Evolutionary conservation across 2,329 filamentous ascomycete species (phyloP), one percentile per base, ranked within the genome.

Genomic region (Herpotrichia juniperi): DNA sequence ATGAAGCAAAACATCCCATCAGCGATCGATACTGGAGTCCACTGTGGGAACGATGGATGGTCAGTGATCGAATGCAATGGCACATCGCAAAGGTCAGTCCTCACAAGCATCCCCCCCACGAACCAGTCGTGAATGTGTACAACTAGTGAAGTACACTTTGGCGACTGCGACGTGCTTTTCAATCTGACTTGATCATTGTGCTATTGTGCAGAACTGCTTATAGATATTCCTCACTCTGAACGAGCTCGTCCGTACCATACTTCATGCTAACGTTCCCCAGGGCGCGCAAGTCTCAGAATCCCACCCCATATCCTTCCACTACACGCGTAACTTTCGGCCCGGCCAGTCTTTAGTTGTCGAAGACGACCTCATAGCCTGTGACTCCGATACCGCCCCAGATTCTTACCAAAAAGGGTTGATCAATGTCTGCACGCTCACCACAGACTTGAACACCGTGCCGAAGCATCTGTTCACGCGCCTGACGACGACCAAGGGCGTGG

Each of bases 21-120:
- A 83, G 80, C 37, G 89, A 92, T 70, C 78, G 89, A 45, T 93
- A 93, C 67, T 93, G 89, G 89, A 88, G 85, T 59, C 88, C 88
- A 5, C 71, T 92, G 21, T 91, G 88, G 88, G 88, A 92, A 75
- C 76, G 88, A 43, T 92, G 88, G 88, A 92, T 91, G 88, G 89
- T 93, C 6, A 86, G 83, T 40, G 88, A 93, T 71, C 81, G 89
- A 42, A 92, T 93, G 88, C 88, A 91, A 74, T 93, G 90, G 90
- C 89, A 92, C 72, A 90, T 92, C 68, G 84, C 86, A 55, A 91
- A 91, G 82, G 87, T 87, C 63, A n/a, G n/a, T n/a, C n/a, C n/a
- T n/a, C n/a, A n/a, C n/a, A n/a, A n/a, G n/a, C n/a, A n/a, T n/a
- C n/a, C n/a, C n/a, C n/a, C n/a, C n/a, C n/a, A n/a, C n/a, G n/a